Base-by-base conservation (phyloP, 768 basidiomycete genomes). In the Suillus discolor region DNA sequence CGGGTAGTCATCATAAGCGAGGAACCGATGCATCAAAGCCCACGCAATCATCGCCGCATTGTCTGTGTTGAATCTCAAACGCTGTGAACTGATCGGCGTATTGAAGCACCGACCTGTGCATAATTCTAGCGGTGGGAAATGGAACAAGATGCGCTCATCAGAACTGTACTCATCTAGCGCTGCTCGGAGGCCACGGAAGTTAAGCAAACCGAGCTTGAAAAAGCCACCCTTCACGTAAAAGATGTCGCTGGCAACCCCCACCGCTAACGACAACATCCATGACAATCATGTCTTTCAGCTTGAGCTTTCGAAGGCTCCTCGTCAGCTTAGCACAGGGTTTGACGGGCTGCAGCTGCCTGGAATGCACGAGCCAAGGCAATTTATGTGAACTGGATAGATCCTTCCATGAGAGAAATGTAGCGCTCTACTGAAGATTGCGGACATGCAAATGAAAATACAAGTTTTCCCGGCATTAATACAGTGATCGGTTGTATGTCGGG, bases 31-130 rank as follows among this genome's bases (percentile, higher is more conserved):
- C 84, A 96, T 90, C 0, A 93, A 89, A 4, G 96, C 92, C 92
- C 91, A 97, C 2, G 86, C 97, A 69, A 98, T 93, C 97, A 99
- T 99, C 11, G 87, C 96, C 1, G 96, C 97, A 75, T 98, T 99
- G 72, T 98, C 97, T 96, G 68, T 25, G 20, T 0, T 45, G 15
- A 36, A 28, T 42, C 16, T 36, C 38, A 44, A 34, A 55, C 15
- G 47, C 28, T 53, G 62, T 45, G 62, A 31, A 47, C 15, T 62
- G 6, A 41, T 36, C 34, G 28, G n/a, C 23, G 11, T 2, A 34
- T 62, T 31, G 8, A 39, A 38, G 54, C 25, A 4, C 16, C 25
- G 42, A 64, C 94, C 94, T 72, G 94, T 97, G 73, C 96, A 98
- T 2, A 96, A 79, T 13, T 81, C 75, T 0, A 85, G 80, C 0